A percentile compares a stretch with the other conserved stretches of the same genome.
Evolutionary conservation across 495 filamentous ascomycete species (phyloP).

Genomic region (Hypomontagnella submonticulosa): DNA sequence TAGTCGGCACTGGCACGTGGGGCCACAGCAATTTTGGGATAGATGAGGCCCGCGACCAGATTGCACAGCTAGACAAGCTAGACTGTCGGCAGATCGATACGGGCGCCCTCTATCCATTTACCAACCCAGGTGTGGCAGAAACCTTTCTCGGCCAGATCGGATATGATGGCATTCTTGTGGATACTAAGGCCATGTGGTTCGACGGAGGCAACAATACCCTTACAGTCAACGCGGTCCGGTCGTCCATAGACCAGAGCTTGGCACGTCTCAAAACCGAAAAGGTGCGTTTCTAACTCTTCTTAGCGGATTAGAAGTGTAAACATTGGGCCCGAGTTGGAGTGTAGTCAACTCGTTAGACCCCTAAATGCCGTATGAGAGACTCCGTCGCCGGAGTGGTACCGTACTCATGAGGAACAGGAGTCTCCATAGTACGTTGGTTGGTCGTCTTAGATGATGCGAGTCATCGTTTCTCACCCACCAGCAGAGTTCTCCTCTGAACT

Average conservation of each 20-base stretch:
- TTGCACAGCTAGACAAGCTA: slow-evolving; percentile 10
- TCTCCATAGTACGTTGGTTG: no score
- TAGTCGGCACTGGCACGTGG: slow-evolving; percentile 16
- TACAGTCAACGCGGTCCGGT: not conserved
- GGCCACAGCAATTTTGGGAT: slow-evolving; percentile 14
- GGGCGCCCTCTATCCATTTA: slow-evolving; percentile 30
- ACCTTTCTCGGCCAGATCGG: slow-evolving; percentile 35
- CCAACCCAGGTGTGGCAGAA: slow-evolving; percentile 22
- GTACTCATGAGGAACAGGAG: no score
- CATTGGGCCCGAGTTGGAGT: no score
- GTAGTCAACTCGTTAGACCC: no score
- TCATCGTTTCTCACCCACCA: no score
- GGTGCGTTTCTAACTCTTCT: slow-evolving; percentile 11
- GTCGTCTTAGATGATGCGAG: no score
- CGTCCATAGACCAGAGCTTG: slow-evolving; percentile 25
- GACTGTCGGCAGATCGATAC: slow-evolving; percentile 46
- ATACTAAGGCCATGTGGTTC: slow-evolving; percentile 33
- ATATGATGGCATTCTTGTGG: slow-evolving; percentile 36
- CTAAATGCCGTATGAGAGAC: no score
- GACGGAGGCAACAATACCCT: slow-evolving; percentile 19
- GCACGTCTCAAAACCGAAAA: slow-evolving; percentile 21
- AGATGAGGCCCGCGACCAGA: slow-evolving; percentile 6
- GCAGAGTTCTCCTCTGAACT: no score
- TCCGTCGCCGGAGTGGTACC: no score
- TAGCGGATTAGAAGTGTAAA: no score